Evolutionary conservation across 1,139 yeast genomes (phyloP), one percentile per base, ranked within the genome.

Genomic region (Pichia sp.): DNA sequence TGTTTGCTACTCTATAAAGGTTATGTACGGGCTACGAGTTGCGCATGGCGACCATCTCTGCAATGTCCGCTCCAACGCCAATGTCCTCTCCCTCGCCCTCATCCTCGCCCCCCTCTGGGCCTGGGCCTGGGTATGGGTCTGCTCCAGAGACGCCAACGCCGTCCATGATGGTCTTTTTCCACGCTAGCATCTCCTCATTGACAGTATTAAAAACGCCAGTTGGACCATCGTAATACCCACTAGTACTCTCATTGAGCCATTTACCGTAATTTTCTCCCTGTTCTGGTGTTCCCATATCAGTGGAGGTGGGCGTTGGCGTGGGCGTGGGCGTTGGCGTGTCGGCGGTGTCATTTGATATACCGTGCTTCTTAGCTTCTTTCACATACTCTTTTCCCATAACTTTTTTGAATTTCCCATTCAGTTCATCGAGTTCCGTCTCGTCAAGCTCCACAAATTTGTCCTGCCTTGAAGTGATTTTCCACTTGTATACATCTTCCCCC

Each of bases 161-260:
- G 3, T 24, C 15, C 11, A 24, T 9, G 15, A 24, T n/a, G 5
- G 16, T 14, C 9, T 24, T 10, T 24, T 24, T 24, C 45, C 48
- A 39, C 15, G 50, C 46, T 30, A 45, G 52, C 30, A 47, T 33
- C n/a, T 48, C 44, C 11, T 44, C 53, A 27, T 46, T 50, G 3
- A 52, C 55, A 3, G 45, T 61, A 16, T 78, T 69, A 22, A 80
- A 62, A 59, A 79, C 60, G 0, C 87, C 86, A 0, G 87, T 75
- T 0, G 86, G 83, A 0, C 88, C 88, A 24, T 75, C 77, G 27
- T 79, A 79, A 27, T 33, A 36, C 8, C 38, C 40, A 20, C 42
- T 42, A 14, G 20, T 30, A 13, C 19, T 30, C 10, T 42, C 50
- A 14, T 42, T 37, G 7, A 47, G 23, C 49, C 49, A 45, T 5